Conservation (phyloP, 2,329 filamentous ascomycete genomes). For the Dactylellina haptotyla region DNA sequence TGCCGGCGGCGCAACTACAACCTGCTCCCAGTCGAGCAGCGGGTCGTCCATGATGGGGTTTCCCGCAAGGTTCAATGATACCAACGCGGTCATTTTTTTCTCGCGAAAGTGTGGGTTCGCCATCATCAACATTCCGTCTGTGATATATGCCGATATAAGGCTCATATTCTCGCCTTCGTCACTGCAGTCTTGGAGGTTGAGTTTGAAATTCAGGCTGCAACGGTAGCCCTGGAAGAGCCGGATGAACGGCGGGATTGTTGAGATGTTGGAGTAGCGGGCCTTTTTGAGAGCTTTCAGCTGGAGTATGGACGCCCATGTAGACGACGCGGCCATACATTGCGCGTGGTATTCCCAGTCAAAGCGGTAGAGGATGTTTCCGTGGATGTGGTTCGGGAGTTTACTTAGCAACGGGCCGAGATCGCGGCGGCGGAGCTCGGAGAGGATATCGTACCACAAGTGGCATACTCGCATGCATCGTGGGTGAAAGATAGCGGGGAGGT, state of each 20-base stretch:
- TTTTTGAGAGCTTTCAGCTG: not conserved
- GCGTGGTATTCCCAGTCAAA: conserved; percentile 9
- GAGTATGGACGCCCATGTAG: not conserved
- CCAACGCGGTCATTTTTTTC: not conserved
- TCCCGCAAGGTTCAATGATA: not conserved
- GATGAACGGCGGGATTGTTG: not conserved
- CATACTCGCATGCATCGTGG: not conserved
- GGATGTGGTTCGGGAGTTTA: conserved; percentile 3
- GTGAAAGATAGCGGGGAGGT: conserved; percentile 3
- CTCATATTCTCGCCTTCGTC: not conserved
- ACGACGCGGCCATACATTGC: not conserved
- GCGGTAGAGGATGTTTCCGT: conserved; percentile 15
- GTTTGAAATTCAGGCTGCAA: not conserved
- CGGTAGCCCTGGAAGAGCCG: not conserved
- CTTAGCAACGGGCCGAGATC: not conserved
- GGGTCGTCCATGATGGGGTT: not conserved
- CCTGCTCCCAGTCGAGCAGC: not conserved
- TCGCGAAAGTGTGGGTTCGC: not conserved
- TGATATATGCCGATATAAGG: not conserved
- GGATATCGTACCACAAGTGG: not conserved
- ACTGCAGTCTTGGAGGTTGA: not conserved
- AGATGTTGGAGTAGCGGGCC: not conserved
- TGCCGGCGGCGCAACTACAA: not conserved
- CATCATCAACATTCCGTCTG: not conserved
- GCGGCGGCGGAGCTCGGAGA: not conserved